These are phyloP conservation scores for Volvox reticuliferus DNA, from an alignment of 139 green algal species.

Conservation along the genomic window DNA sequence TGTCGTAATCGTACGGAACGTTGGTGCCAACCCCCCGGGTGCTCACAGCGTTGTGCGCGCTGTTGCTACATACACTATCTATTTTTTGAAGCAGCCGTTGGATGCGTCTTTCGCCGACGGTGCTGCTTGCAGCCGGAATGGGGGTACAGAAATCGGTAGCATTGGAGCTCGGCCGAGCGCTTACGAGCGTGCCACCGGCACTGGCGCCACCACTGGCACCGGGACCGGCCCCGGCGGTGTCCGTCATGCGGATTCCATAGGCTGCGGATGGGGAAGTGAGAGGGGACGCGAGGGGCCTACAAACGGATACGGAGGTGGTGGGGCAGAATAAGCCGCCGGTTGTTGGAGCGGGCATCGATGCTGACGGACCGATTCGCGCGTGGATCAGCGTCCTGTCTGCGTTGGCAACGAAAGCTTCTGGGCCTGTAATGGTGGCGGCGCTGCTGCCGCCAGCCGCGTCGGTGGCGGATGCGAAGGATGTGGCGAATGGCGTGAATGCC, in stretches of 20 bases:
- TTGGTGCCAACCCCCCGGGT: not conserved
- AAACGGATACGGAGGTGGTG: not conserved
- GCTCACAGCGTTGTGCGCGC: not conserved
- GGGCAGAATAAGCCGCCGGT: not conserved
- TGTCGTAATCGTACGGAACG: not conserved
- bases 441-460: not conserved
- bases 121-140: not conserved
- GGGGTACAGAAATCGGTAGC: not conserved
- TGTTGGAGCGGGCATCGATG: not conserved
- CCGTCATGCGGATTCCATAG: not conserved
- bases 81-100: conserved; percentile 38
- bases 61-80: conserved; percentile 41
- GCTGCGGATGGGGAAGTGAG: not conserved
- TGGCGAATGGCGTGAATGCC: too few relatives aligned
- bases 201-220: not conserved
- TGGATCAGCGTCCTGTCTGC: not conserved
- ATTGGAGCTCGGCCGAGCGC: not conserved
- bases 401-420: not conserved
- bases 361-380: not conserved
- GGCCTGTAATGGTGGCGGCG: not conserved
- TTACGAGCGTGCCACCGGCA: too few relatives aligned
- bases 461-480: not conserved
- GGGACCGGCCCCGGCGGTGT: not conserved
- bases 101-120: conserved; percentile 6
- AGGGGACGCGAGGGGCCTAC: not conserved